A percentile compares a stretch with the other conserved stretches of the same genome.
Conservation (phyloP, 2,329 filamentous ascomycete species). For the Penicillium paneum region DNA sequence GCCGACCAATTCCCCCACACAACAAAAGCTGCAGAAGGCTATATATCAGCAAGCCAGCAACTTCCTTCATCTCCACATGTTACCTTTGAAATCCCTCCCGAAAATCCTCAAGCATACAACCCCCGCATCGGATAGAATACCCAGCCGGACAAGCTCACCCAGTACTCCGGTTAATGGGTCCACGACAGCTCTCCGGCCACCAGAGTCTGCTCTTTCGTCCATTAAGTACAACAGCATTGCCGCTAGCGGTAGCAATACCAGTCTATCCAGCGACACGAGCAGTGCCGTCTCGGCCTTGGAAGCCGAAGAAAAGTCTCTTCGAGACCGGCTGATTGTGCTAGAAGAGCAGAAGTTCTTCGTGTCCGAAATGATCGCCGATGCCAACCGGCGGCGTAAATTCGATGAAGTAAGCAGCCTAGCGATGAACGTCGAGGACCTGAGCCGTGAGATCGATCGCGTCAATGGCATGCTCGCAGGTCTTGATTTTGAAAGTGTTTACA, state of each 20-base stretch:
- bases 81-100: slow-evolving; percentile 74
- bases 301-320: slow-evolving; percentile 75
- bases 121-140: slow-evolving; percentile 44
- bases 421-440: slow-evolving; percentile 77
- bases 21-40: slow-evolving; percentile 72
- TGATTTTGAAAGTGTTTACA: slow-evolving; percentile 58
- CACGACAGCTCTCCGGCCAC: slow-evolving; percentile 26
- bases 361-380: slow-evolving; percentile 75
- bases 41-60: slow-evolving; percentile 77
- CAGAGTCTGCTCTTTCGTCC: slow-evolving; percentile 52
- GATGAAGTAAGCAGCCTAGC: slow-evolving; percentile 80
- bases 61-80: slow-evolving; percentile 87
- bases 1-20: slow-evolving; percentile 67
- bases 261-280: slow-evolving; percentile 53
- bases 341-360: slow-evolving; percentile 93
- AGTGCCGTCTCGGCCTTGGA: slow-evolving; percentile 66
- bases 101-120: slow-evolving; percentile 63
- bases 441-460: slow-evolving; percentile 68
- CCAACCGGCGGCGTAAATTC: slow-evolving; percentile 72
- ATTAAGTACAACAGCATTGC: slow-evolving; percentile 58
- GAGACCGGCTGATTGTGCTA: slow-evolving; percentile 75
- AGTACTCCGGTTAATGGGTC: slow-evolving; percentile 24
- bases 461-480: slow-evolving; percentile 64
- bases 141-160: slow-evolving; percentile 20
- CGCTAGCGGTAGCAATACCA: slow-evolving; percentile 49